Conservation (phyloP, 1,284 basidiomycete genomes). For the Porogramme epimiltina region DNA sequence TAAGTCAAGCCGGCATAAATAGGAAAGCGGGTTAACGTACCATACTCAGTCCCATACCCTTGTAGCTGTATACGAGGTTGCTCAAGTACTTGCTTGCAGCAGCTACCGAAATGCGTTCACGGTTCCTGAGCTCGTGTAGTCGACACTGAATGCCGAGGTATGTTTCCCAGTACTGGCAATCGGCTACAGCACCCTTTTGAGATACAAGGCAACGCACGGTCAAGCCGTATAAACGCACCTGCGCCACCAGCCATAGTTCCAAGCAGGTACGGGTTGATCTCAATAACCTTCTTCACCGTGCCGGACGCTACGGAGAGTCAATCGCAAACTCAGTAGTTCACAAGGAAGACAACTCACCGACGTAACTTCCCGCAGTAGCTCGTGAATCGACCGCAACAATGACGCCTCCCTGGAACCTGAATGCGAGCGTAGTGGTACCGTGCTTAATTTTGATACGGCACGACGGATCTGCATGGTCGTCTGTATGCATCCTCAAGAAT, state of each 20-base stretch:
- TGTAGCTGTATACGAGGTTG: conserved; percentile 98
- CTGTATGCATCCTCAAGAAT: conserved; percentile 89
- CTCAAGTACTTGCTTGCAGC: conserved; percentile 97
- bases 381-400: conserved; percentile 98
- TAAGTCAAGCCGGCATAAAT: too few species aligned
- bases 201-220: conserved; percentile 6
- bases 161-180: conserved; percentile 97
- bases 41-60: conserved; percentile 99
- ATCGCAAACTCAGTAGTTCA: not conserved
- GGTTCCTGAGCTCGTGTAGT: conserved; percentile 95
- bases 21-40: conserved; percentile 41
- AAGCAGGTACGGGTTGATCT: conserved; percentile 98
- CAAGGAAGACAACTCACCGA: conserved; percentile 62
- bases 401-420: conserved; percentile 95
- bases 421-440: conserved; percentile 98
- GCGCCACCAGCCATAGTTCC: conserved; percentile 99
- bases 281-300: conserved; percentile 98
- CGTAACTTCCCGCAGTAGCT: conserved; percentile 96
- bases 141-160: conserved; percentile 99
- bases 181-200: conserved; percentile 51
- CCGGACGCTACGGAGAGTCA: conserved; percentile 69
- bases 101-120: conserved; percentile 97
- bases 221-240: conserved; percentile 52
- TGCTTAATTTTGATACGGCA: conserved; percentile 99
- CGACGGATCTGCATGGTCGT: conserved; percentile 89